phyloP scores from a whole-genome alignment of 768 basidiomycete species.

The Suillus subalutaceus region DNA sequence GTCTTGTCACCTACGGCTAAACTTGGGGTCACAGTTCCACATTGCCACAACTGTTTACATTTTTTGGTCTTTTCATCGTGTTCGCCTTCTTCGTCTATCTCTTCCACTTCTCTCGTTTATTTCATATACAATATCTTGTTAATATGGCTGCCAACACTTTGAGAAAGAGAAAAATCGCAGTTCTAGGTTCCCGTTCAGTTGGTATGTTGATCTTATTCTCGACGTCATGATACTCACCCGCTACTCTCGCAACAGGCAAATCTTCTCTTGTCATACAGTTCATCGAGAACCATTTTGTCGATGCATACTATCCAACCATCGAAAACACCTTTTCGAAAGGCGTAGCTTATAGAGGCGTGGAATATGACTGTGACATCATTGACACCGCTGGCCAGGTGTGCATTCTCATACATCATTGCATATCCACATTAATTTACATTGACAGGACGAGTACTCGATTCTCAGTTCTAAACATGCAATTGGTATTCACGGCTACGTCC shows the following conservation, averaged over 20 bases:
- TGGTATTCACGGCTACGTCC: constrained; percentile 95
- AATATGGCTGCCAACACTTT: constrained; percentile 43
- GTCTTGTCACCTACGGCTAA: constrained; percentile 29
- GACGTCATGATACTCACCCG: constrained; percentile 20
- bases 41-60: constrained; percentile 22
- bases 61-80: constrained; percentile 23
- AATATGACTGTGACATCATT: constrained; percentile 96
- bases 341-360: constrained; percentile 83
- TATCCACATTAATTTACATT: constrained; percentile 12
- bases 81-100: constrained; percentile 18
- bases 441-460: constrained; percentile 93
- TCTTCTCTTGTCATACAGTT: constrained; percentile 92
- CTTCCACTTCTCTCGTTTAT: constrained; percentile 15
- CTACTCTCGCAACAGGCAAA: constrained; percentile 65
- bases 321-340: constrained; percentile 87
- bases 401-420: constrained; percentile 6
- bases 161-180: constrained; percentile 88
- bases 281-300: constrained; percentile 90
- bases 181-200: constrained; percentile 86
- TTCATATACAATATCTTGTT: constrained; percentile 8
- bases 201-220: constrained; percentile 50
- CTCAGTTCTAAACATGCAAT: constrained; percentile 93
- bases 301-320: constrained; percentile 94
- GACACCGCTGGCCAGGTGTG: constrained; percentile 96
- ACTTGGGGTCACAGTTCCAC: constrained; percentile 21